phyloP scores from a whole-genome alignment of 2,329 filamentous ascomycete species.

The Blumeria graminis region DNA sequence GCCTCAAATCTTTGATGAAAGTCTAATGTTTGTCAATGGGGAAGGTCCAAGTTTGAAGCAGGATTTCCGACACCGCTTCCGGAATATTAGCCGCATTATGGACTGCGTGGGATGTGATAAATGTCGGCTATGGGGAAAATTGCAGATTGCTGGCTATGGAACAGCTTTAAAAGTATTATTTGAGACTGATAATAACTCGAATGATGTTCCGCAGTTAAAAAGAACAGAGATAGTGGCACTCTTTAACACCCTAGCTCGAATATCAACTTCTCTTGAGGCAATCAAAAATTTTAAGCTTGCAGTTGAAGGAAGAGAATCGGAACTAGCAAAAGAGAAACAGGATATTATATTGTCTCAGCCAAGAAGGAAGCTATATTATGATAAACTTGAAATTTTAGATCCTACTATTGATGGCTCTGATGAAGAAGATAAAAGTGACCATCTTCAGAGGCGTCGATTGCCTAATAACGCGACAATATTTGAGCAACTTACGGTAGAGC shows the following conservation, averaged over 20 bases:
- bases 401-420: constrained; percentile 16
- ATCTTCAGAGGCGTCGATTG: constrained; percentile 10
- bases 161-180: constrained; percentile 90
- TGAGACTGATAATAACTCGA: constrained; percentile 47
- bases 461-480: constrained; percentile 21
- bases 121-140: constrained; percentile 90
- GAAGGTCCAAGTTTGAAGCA: constrained; percentile 65
- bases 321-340: constrained; percentile 10
- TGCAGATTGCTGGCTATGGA: constrained; percentile 86
- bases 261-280: constrained; percentile 57
- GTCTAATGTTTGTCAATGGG: constrained; percentile 72
- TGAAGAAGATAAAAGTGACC: constrained; percentile 3
- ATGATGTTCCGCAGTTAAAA: constrained; percentile 44
- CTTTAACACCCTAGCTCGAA: constrained; percentile 77
- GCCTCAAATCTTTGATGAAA: constrained; percentile 81
- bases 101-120: constrained; percentile 98
- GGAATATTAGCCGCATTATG: constrained; percentile 92
- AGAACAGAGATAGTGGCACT: constrained; percentile 84
- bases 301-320: constrained; percentile 18
- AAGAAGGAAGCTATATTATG: constrained; percentile 15
- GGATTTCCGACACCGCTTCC: constrained; percentile 90
- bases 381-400: constrained; percentile 2
- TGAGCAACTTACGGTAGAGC: constrained; percentile 40
- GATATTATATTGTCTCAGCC: constrained; percentile 10
- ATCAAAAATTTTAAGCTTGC: constrained; percentile 45